A percentile compares a stretch with the other conserved stretches of the same genome.
Evolutionary conservation across 768 basidiomycete genomes (phyloP).

Genomic region (Phylloporus rhodoxanthus): DNA sequence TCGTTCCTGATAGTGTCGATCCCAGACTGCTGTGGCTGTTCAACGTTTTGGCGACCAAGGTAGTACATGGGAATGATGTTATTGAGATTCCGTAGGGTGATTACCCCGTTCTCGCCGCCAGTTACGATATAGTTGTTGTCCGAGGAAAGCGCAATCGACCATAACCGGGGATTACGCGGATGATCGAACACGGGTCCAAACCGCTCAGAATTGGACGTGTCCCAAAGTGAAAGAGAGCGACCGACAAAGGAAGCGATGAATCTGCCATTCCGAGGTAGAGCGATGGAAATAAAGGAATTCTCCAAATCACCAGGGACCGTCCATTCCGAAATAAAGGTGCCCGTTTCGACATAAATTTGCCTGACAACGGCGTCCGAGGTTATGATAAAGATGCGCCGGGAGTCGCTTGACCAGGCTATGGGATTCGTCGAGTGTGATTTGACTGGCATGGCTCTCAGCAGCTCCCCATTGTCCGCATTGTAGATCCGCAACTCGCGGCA

Average conservation of each 20-base stretch:
- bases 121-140: constrained; percentile 6
- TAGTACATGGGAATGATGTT: constrained; percentile 4
- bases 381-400: constrained; percentile 3
- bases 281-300: constrained; percentile 2
- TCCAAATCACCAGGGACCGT: background rate
- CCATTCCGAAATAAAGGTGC: constrained; percentile 6
- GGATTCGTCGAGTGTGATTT: constrained; percentile 3
- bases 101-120: constrained; percentile 3
- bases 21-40: constrained; percentile 1
- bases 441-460: background rate
- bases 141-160: constrained; percentile 10
- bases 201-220: constrained; percentile 8
- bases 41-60: background rate
- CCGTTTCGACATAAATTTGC: constrained; percentile 3
- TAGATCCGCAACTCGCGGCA: constrained; percentile 9
- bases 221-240: constrained; percentile 8
- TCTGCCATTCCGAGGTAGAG: constrained; percentile 1
- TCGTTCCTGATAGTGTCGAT: background rate
- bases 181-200: constrained; percentile 8
- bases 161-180: background rate
- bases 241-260: constrained; percentile 5
- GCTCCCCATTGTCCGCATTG: constrained; percentile 1
- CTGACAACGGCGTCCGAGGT: background rate
- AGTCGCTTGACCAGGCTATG: constrained; percentile 5
- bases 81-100: constrained; percentile 2